Conservation (phyloP, 2,329 filamentous ascomycete species). For the Xylaria hypoxylon region DNA sequence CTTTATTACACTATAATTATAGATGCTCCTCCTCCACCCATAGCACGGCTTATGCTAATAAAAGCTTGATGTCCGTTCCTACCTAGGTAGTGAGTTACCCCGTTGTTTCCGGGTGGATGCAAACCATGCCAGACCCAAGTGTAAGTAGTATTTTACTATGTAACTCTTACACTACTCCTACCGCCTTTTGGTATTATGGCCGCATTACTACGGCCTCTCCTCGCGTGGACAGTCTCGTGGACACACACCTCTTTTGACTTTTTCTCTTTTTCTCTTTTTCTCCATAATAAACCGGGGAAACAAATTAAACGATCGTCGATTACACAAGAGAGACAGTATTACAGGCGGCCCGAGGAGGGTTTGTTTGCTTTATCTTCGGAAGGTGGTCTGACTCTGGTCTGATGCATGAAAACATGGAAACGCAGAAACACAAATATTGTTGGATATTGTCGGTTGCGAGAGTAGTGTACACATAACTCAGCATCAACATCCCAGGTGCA, state of each 20-base stretch:
- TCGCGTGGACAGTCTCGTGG: background rate
- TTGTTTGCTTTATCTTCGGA: background rate
- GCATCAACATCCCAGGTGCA: background rate
- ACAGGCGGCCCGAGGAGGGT: background rate
- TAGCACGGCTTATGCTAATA: background rate
- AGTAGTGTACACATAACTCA: background rate
- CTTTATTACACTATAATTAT: background rate
- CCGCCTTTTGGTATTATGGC: conserved; percentile 15
- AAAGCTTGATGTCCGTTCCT: background rate
- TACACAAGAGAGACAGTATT: too few species aligned
- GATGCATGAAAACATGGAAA: too few species aligned
- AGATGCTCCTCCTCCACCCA: conserved; percentile 5
- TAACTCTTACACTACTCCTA: conserved; percentile 33
- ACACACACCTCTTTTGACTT: conserved; percentile 3
- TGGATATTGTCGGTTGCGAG: too few species aligned
- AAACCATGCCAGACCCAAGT: background rate
- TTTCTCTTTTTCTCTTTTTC: background rate
- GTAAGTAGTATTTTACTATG: conserved; percentile 19
- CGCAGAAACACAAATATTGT: conserved; percentile 11
- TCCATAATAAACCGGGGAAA: conserved; percentile 15
- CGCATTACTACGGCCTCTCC: background rate
- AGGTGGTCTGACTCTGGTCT: background rate
- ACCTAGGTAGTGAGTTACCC: conserved; percentile 25
- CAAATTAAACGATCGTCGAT: background rate
- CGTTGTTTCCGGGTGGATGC: conserved; percentile 28